These are phyloP conservation scores for Sarocladium strictum DNA, from an alignment of 2,329 filamentous ascomycete species.

Conservation along the genomic window DNA sequence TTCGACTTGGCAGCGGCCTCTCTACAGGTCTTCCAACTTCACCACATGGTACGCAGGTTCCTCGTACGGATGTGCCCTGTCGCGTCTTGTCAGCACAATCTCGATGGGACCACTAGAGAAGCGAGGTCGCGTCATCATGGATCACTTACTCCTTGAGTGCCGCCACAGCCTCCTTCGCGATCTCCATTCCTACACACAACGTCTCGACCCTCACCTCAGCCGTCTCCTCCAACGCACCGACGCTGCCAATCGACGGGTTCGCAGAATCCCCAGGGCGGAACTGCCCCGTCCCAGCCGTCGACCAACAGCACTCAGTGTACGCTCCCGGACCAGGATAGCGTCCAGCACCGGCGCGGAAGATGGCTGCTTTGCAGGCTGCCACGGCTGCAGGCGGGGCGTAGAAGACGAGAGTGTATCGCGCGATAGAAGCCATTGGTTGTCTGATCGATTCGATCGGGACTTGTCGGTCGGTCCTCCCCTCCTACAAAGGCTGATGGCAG, in stretches of 20 bases:
- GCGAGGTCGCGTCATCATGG: too few species aligned
- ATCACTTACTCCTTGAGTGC: constrained; percentile 57
- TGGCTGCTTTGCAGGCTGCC: constrained; percentile 46
- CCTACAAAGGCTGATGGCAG: too few species aligned
- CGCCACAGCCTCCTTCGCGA: constrained; percentile 49
- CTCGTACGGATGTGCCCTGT: constrained; percentile 45
- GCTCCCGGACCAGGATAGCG: constrained; percentile 42
- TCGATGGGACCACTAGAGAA: background rate
- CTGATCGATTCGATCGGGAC: too few species aligned
- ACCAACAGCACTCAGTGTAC: constrained; percentile 51
- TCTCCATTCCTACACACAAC: constrained; percentile 53
- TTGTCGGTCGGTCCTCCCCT: too few species aligned
- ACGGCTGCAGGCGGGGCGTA: constrained; percentile 38
- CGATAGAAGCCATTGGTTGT: background rate
- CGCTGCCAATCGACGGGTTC: constrained; percentile 56
- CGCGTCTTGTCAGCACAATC: background rate
- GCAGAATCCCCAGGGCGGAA: constrained; percentile 58
- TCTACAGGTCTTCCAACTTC: constrained; percentile 41
- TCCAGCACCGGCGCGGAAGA: constrained; percentile 54
- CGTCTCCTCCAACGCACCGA: constrained; percentile 51
- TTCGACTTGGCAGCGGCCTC: background rate
- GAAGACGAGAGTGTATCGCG: constrained; percentile 39
- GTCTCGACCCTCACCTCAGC: constrained; percentile 59
- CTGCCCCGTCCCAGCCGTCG: constrained; percentile 51
- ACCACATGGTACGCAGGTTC: constrained; percentile 43